Evolutionary conservation across 2,329 filamentous ascomycete genomes (phyloP).

Genomic region (Pseudogymnoascus sp.): DNA sequence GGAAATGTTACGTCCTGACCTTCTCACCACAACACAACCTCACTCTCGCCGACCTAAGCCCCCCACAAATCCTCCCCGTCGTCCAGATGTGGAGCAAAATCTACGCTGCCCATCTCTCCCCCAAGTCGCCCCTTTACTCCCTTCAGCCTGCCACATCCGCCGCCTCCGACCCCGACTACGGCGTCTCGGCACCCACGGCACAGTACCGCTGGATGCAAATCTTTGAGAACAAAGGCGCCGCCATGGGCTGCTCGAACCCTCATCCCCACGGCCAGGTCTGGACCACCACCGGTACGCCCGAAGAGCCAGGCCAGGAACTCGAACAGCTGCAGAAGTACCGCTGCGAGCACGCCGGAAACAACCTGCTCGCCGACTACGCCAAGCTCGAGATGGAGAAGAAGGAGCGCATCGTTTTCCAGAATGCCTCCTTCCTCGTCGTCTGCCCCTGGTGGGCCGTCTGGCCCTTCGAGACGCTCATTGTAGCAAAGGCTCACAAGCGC

Average conservation of each 20-base stretch:
- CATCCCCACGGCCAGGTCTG: conserved; percentile 96
- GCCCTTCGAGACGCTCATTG: conserved; percentile 92
- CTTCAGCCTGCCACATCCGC: conserved; percentile 36
- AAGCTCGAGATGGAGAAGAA: conserved; percentile 71
- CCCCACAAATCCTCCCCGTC: conserved; percentile 68
- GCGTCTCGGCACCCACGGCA: conserved; percentile 49
- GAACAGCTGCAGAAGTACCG: conserved; percentile 72
- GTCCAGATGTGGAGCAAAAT: conserved; percentile 87
- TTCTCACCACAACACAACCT: conserved; percentile 87
- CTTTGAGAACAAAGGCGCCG: conserved; percentile 95
- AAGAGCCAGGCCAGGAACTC: conserved; percentile 78
- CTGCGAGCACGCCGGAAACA: conserved; percentile 58
- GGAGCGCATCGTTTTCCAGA: conserved; percentile 83
- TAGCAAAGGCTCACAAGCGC: conserved; percentile 75
- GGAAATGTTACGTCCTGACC: conserved; percentile 93
- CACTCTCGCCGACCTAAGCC: conserved; percentile 82
- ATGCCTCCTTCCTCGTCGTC: conserved; percentile 73
- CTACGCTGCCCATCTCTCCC: conserved; percentile 72
- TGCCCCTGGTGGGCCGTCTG: conserved; percentile 98
- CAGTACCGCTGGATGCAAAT: conserved; percentile 98
- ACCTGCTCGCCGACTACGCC: conserved; percentile 81
- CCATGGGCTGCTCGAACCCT: conserved; percentile 98
- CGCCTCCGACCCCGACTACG: conserved; percentile 31
- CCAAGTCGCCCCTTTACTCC: conserved; percentile 54
- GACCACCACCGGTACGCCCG: conserved; percentile 84